phyloP scores from a whole-genome alignment of 2,329 filamentous ascomycete species.

The Fusarium mangiferae region DNA sequence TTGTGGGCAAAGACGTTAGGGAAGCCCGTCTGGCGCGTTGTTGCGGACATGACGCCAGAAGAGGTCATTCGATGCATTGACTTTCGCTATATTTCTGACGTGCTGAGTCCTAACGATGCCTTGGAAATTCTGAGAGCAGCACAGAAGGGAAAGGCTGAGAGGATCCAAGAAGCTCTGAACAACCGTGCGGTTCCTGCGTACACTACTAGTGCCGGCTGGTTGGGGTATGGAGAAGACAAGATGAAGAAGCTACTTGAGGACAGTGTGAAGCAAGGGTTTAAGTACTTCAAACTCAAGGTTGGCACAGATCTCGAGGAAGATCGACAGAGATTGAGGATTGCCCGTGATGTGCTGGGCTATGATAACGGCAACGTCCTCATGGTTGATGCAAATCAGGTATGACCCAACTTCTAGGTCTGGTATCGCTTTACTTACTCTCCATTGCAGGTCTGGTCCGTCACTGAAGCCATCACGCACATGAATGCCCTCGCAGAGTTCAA shows the following conservation, averaged over 20 bases:
- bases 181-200: background rate
- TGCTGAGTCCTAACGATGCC: background rate
- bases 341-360: background rate
- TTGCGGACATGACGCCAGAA: conserved; percentile 88
- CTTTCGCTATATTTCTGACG: conserved; percentile 93
- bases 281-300: background rate
- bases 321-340: background rate
- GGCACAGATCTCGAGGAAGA: background rate
- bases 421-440: accelerated
- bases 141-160: background rate
- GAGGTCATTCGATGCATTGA: conserved; percentile 89
- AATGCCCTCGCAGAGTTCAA: conserved; percentile 81
- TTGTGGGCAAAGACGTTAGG: conserved; percentile 88
- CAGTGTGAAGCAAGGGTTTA: background rate
- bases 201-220: background rate
- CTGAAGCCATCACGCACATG: conserved; percentile 90
- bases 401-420: accelerated
- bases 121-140: background rate
- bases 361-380: background rate
- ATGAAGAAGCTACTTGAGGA: background rate
- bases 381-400: background rate
- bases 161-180: background rate
- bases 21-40: conserved; percentile 90
- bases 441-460: conserved; percentile 81
- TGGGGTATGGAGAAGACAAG: background rate